phyloP scores from a whole-genome alignment of 805 yeast genomes.

The Ogataea minuta region DNA sequence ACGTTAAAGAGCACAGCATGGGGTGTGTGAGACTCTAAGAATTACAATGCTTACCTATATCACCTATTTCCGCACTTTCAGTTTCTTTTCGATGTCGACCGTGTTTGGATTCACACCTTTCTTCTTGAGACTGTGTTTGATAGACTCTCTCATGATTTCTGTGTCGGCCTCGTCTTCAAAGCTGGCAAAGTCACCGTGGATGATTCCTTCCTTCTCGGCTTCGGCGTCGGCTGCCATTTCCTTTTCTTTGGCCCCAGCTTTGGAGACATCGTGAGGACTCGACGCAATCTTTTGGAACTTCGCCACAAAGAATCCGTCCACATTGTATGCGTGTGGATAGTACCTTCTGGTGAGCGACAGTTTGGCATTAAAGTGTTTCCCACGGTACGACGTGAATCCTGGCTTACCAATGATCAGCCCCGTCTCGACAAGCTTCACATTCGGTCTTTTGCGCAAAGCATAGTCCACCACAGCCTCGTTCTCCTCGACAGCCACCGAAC shows the following conservation, averaged over 20 bases:
- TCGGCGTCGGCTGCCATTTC: constrained; percentile 80
- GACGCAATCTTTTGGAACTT: constrained; percentile 89
- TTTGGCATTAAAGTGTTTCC: constrained; percentile 80
- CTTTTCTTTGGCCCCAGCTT: constrained; percentile 86
- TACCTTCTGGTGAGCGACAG: constrained; percentile 86
- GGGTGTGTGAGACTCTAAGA: constrained; percentile 42
- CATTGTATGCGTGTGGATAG: constrained; percentile 97
- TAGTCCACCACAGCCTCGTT: constrained; percentile 98
- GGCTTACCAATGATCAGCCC: constrained; percentile 93
- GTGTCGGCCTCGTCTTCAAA: constrained; percentile 78
- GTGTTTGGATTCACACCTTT: constrained; percentile 70
- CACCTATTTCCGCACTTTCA: constrained; percentile 11
- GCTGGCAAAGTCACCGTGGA: constrained; percentile 80
- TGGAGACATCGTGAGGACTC: constrained; percentile 78
- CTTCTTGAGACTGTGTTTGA: constrained; percentile 60
- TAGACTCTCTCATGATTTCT: constrained; percentile 64
- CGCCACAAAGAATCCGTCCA: constrained; percentile 97
- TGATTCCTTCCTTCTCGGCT: constrained; percentile 72
- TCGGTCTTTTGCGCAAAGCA: constrained; percentile 93
- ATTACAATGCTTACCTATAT: background rate
- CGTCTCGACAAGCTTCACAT: constrained; percentile 89
- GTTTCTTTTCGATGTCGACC: constrained; percentile 30
- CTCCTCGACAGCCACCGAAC: constrained; percentile 98
- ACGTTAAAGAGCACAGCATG: constrained; percentile 78
- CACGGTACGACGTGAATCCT: constrained; percentile 91